A percentile compares a stretch with the other conserved stretches of the same genome.
These are phyloP conservation scores for Candida pseudofarinosa DNA, from an alignment of 805 yeast genomes.

Conservation along the genomic window DNA sequence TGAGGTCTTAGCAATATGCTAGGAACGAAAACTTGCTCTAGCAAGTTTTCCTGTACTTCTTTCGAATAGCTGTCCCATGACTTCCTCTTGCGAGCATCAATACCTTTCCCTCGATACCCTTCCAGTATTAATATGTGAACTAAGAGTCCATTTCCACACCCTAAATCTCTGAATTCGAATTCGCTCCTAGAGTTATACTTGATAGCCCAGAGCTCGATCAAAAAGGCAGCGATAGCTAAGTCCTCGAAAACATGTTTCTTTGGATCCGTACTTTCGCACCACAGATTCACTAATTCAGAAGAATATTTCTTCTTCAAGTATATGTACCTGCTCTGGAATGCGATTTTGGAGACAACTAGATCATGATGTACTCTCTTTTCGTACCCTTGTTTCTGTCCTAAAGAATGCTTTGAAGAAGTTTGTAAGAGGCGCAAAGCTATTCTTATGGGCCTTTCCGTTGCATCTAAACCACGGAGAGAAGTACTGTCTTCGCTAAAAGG, in stretches of 20 bases:
- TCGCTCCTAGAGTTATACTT: constrained; percentile 36
- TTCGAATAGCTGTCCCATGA: constrained; percentile 79
- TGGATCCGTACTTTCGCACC: constrained; percentile 96
- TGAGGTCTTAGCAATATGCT: constrained; percentile 64
- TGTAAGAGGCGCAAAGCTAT: constrained; percentile 76
- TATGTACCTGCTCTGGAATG: constrained; percentile 80
- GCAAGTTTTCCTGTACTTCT: constrained; percentile 52
- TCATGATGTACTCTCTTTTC: constrained; percentile 88
- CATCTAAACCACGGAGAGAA: constrained; percentile 28
- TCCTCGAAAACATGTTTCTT: constrained; percentile 95
- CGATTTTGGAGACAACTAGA: constrained; percentile 72
- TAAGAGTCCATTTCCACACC: constrained; percentile 91
- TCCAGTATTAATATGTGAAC: constrained; percentile 73
- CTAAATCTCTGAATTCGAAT: constrained; percentile 80
- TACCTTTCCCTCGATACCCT: constrained; percentile 79
- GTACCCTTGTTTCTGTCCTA: constrained; percentile 80
- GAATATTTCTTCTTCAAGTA: constrained; percentile 80
- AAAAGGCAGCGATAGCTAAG: constrained; percentile 89
- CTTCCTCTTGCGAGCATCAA: constrained; percentile 85
- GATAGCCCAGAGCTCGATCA: constrained; percentile 78
- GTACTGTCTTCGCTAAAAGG: constrained; percentile 44
- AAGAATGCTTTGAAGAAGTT: constrained; percentile 80
- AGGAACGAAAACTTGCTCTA: constrained; percentile 84
- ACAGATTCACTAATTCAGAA: constrained; percentile 63
- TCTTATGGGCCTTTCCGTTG: constrained; percentile 64